phyloP scores from a whole-genome alignment of 345 rosid species.

The Streptanthus diversifolius region DNA sequence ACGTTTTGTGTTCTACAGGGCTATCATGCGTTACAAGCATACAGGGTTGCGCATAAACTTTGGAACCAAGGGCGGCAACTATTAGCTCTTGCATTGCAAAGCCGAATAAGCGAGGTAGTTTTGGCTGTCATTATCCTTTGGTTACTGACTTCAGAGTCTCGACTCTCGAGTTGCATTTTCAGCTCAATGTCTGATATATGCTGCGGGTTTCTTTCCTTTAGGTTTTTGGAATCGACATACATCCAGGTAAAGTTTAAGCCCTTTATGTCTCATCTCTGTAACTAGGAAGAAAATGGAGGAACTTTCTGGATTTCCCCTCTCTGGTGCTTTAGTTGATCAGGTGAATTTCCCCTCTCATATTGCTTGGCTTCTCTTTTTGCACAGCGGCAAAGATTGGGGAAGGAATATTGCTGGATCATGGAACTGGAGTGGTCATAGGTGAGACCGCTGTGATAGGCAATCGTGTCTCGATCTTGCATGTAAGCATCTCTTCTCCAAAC shows the following conservation, averaged over 20 bases:
- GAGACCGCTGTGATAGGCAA: constrained; percentile 83
- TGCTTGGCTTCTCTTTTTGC: background rate
- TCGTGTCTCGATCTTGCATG: constrained; percentile 82
- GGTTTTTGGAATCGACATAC: constrained; percentile 97
- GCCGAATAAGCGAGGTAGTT: constrained; percentile 80
- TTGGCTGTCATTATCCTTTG: background rate
- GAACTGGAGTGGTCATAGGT: constrained; percentile 85
- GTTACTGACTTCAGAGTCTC: background rate
- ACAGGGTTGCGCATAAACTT: constrained; percentile 75
- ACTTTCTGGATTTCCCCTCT: background rate
- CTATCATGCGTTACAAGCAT: constrained; percentile 76
- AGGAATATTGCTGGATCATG: constrained; percentile 87
- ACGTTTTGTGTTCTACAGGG: constrained; percentile 46
- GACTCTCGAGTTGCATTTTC: background rate
- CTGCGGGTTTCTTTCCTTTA: constrained; percentile 27
- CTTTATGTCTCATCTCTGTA: background rate
- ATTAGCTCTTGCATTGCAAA: constrained; percentile 80
- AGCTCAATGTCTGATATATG: constrained; percentile 10
- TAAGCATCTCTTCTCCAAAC: constrained; percentile 34
- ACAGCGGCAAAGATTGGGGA: constrained; percentile 89
- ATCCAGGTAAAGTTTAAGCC: constrained; percentile 60
- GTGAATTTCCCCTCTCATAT: background rate
- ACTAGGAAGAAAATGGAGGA: background rate
- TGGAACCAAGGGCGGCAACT: constrained; percentile 87
- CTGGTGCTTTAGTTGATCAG: background rate